Base-by-base conservation (phyloP, 352 stramenopile genomes). In the Globisporangium spinosum region DNA sequence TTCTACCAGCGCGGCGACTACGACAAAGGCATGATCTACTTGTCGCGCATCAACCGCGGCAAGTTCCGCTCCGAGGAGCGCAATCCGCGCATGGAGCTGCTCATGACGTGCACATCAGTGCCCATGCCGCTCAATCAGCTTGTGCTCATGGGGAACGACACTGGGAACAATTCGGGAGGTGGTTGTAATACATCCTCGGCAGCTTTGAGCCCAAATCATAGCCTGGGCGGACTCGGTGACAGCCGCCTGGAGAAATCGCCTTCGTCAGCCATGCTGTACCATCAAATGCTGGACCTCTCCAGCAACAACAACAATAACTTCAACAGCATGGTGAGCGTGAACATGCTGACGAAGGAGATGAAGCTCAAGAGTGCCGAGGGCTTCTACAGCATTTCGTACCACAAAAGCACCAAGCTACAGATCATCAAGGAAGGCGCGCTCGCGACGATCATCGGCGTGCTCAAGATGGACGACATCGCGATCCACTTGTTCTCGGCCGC, bases 1-100 rank as follows among this genome's bases (percentile, higher is more conserved):
- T 95, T 95, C 68, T 95, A 94, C 69, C 84, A 90, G 68, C 81
- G 86, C n/a, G 87, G 87, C 0, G 80, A 89, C 49, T 95, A 94
- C 67, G 80, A 94, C 65, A 86, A 95, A 76, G 87, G 87, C 15
- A 78, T 94, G 58, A 93, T 95, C 65, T 95, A 95, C 60, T 70
- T 95, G 20, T 94, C 86, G 34, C 84, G 87, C 40, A 90, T 95
- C 63, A 82, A 93, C 70, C 83, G 78, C 68, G 80, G 74, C 43
- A 82, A 82, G 27, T 92, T 92, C 61, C 73, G 71, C 38, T 82
- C 71, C 27, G 83, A 92, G 61, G 73, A 70, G 34, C 73, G 79
- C 58, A 82, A 92, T 58, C 82, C 82, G 4, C 81, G 82, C 25
- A 71, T 77, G n/a, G 82, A 85, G 22, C 64, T 92, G 12, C 63